phyloP scores from a whole-genome alignment of 2,329 filamentous ascomycete genomes.

The Colletotrichum falcatum region DNA sequence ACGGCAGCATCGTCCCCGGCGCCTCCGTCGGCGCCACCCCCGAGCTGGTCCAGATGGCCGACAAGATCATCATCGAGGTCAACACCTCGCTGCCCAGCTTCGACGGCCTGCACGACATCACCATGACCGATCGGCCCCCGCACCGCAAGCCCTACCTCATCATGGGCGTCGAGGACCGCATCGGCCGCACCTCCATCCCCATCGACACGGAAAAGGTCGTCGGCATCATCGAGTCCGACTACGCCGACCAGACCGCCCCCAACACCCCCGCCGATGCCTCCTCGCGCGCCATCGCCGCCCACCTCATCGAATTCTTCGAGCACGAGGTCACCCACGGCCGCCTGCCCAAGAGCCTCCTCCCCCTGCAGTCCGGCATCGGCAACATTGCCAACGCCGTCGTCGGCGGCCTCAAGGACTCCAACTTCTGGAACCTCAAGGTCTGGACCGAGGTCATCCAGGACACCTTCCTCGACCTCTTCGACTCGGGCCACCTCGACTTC shows the following conservation, averaged over 20 bases:
- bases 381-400: slow-evolving; percentile 95
- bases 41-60: slow-evolving; percentile 89
- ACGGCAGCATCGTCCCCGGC: slow-evolving; percentile 89
- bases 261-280: slow-evolving; percentile 82
- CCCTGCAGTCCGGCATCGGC: slow-evolving; percentile 88
- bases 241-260: slow-evolving; percentile 79
- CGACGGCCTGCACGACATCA: slow-evolving; percentile 91
- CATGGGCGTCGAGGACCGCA: slow-evolving; percentile 87
- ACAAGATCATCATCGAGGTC: slow-evolving; percentile 92
- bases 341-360: slow-evolving; percentile 80
- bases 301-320: slow-evolving; percentile 86
- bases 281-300: slow-evolving; percentile 78
- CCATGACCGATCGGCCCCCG: slow-evolving; percentile 86
- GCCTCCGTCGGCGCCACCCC: slow-evolving; percentile 88
- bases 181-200: slow-evolving; percentile 85
- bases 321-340: slow-evolving; percentile 85
- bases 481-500: slow-evolving; percentile 88
- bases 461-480: slow-evolving; percentile 92
- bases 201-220: slow-evolving; percentile 88
- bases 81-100: slow-evolving; percentile 89
- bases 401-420: slow-evolving; percentile 81
- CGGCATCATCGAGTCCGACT: slow-evolving; percentile 86
- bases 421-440: slow-evolving; percentile 89
- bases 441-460: slow-evolving; percentile 96
- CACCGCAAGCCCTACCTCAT: slow-evolving; percentile 86